Evolutionary conservation across 2,329 filamentous ascomycete genomes (phyloP), one percentile per base, ranked within the genome.

Genomic region (Didymella sp.): DNA sequence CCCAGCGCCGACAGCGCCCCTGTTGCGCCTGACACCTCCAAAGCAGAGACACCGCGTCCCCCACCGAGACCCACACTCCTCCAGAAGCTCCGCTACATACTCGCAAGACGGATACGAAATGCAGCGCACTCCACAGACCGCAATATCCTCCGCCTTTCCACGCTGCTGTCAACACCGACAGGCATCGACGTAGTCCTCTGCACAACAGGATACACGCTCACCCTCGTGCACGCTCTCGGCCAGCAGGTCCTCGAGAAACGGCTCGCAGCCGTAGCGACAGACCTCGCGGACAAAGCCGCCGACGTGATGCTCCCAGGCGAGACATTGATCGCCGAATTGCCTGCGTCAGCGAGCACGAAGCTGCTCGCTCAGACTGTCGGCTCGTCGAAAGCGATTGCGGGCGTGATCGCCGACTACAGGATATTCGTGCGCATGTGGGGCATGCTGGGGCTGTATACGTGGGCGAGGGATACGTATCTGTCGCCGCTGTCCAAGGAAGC

Each of bases 401-500:
- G 77, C 30, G 79, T 94, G 50, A 81, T 95, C 43, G 83, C 82
- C 64, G 90, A 95, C 71, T 85, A 87, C 59, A 82, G 90, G 59
- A 89, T 87, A 56, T 91, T 93, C 72, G 79, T 85, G 60, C 84
- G 92, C 0, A 81, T 97, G 27, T 96, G 91, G 89, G 88, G 87
- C 0, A 73, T 93, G 67, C 68, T 96, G 71, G 87, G 87, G 47
- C 81, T 96, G 74, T 90, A 91, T 76, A 80, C 87, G 62, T 89
- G 88, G 81, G 86, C 82, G 15, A 82, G 85, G 60, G 65, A 62
- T 4, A 72, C 71, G 9, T 79, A 70, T 49, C 47, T 56, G 1
- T 52, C 75, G 72, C 51, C 71, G 12, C 43, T 72, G 19, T 58
- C 61, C 2, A 58, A 60, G 13, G 60, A 61, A 13, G 62, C 66